Evolutionary conservation across 179 eudicot genomes (phyloP).

Genomic region (Sideroxylon spinosum): DNA sequence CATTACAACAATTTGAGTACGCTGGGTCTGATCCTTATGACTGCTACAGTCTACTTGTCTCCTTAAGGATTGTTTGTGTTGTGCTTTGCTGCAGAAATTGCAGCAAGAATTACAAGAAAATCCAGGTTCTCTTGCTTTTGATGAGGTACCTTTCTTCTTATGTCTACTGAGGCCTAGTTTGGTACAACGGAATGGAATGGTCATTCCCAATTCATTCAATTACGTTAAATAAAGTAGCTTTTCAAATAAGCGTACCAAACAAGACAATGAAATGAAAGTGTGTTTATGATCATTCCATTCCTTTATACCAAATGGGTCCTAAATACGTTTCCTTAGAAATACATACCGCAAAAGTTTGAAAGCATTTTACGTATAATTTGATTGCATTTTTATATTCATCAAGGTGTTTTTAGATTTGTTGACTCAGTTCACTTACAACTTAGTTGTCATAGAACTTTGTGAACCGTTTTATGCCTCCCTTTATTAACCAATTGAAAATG

Average conservation of each 20-base stretch:
- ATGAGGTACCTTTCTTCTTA: slow-evolving; percentile 55
- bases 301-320: too few species aligned
- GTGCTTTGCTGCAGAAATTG: slow-evolving; percentile 39
- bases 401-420: neutral
- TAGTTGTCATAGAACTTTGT: neutral
- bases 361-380: neutral
- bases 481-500: neutral
- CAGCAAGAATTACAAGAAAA: slow-evolving; percentile 53
- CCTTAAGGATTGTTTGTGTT: slow-evolving; percentile 9
- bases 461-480: neutral
- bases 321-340: neutral
- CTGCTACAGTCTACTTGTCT: neutral
- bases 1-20: neutral
- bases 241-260: too few species aligned
- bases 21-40: neutral
- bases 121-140: slow-evolving; percentile 81
- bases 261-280: too few species aligned
- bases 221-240: too few species aligned
- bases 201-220: too few species aligned
- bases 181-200: too few species aligned
- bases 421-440: neutral
- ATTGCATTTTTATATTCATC: neutral
- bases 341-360: neutral
- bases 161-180: neutral
- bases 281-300: too few species aligned